Conservation (phyloP, 306 rosid genomes). For the Cajanus cajan region DNA sequence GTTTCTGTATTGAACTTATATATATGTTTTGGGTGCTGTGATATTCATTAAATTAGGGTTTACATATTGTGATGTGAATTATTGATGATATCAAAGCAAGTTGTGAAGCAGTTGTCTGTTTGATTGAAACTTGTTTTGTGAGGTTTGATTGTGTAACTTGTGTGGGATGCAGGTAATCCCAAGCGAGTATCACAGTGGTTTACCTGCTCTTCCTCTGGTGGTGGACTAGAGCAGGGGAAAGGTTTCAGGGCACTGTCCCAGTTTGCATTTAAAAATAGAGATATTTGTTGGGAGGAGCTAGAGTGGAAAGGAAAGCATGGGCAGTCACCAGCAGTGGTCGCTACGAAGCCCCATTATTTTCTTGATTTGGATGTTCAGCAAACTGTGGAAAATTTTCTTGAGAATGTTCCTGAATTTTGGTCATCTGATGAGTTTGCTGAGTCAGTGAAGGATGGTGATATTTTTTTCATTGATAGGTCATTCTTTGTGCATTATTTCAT, state of each 20-base stretch:
- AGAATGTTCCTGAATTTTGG: constrained; percentile 91
- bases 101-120: neutral
- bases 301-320: constrained; percentile 99
- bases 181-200: constrained; percentile 74
- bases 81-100: neutral
- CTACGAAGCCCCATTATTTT: constrained; percentile 94
- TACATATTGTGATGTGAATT: neutral
- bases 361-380: constrained; percentile 74
- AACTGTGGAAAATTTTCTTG: constrained; percentile 76
- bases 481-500: constrained; percentile 65
- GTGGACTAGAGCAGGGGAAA: constrained; percentile 66
- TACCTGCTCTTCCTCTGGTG: constrained; percentile 47
- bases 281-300: constrained; percentile 94
- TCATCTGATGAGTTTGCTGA: constrained; percentile 75
- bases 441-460: constrained; percentile 83
- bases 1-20: neutral
- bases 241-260: constrained; percentile 79
- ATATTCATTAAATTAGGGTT: neutral
- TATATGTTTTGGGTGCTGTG: neutral
- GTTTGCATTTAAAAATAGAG: constrained; percentile 78
- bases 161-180: constrained; percentile 63
- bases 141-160: constrained; percentile 35
- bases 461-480: constrained; percentile 60
- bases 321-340: constrained; percentile 94
- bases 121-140: constrained; percentile 10